These are phyloP conservation scores for Amylostereum areolatum DNA, from an alignment of 1,284 basidiomycete genomes.

Conservation along the genomic window DNA sequence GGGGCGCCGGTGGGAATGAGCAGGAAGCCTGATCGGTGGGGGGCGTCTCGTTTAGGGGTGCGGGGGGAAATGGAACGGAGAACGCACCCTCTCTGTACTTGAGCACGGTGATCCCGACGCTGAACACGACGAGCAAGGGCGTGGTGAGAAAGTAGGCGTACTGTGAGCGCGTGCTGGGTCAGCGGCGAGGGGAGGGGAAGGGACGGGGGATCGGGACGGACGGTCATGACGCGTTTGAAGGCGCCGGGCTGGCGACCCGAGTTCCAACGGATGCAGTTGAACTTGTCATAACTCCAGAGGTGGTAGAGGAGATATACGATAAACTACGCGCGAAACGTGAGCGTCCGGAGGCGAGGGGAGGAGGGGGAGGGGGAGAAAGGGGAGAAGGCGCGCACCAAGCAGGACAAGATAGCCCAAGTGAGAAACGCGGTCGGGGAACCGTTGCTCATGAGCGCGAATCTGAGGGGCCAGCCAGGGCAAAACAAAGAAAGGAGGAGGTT, in stretches of 20 bases:
- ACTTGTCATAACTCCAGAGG: constrained; percentile 68
- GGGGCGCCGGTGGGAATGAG: constrained; percentile 2
- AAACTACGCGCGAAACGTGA: constrained; percentile 38
- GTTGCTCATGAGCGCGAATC: constrained; percentile 44
- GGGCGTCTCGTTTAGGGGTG: neutral
- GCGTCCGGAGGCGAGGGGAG: constrained; percentile 3
- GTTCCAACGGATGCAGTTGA: constrained; percentile 65
- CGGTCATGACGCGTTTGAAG: constrained; percentile 78
- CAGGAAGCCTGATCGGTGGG: constrained; percentile 1
- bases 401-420: constrained; percentile 63
- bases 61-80: neutral
- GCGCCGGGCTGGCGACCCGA: constrained; percentile 68
- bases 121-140: constrained; percentile 56
- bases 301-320: constrained; percentile 58
- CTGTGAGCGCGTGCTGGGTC: constrained; percentile 27
- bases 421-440: constrained; percentile 65
- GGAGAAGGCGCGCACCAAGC: constrained; percentile 58
- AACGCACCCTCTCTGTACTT: constrained; percentile 65
- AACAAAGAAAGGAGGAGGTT: too few relatives aligned
- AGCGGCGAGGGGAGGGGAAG: neutral
- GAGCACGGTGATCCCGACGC: constrained; percentile 48
- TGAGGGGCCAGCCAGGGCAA: neutral
- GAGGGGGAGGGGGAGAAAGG: too few relatives aligned
- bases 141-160: constrained; percentile 68
- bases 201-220: constrained; percentile 28